These are phyloP conservation scores for Fusarium sacchari DNA, from an alignment of 2,329 filamentous ascomycete genomes.

Conservation along the genomic window DNA sequence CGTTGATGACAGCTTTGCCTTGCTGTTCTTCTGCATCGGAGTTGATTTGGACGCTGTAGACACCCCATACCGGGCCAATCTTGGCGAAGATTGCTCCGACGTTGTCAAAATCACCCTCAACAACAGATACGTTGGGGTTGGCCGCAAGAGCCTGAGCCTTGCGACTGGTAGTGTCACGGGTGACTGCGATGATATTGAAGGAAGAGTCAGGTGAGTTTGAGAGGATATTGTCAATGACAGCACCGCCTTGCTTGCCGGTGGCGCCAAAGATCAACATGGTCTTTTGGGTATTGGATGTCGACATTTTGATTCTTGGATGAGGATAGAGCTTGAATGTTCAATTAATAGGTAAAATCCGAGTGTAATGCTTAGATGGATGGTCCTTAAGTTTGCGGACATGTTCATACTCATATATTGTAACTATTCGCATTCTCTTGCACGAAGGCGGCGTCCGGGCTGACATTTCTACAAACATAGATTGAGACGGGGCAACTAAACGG, in stretches of 20 bases:
- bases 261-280: not conserved
- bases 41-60: not conserved
- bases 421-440: not conserved
- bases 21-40: not conserved
- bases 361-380: not conserved
- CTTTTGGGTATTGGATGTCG: not conserved
- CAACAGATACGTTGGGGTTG: not conserved
- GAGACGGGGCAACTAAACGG: not conserved
- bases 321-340: not conserved
- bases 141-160: not conserved
- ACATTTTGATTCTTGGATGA: not conserved
- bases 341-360: not conserved
- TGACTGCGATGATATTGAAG: not conserved
- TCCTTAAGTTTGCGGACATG: rapidly evolving
- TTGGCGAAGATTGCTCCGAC: not conserved
- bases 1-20: not conserved
- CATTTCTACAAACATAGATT: not conserved
- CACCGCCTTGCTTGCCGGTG: conserved; percentile 4
- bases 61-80: not conserved
- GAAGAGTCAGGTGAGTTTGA: not conserved
- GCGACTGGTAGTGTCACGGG: not conserved
- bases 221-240: not conserved
- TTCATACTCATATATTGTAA: not conserved
- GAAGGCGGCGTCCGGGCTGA: not conserved
- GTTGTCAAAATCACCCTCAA: not conserved